These are phyloP conservation scores for Fraxinus platypoda DNA, from an alignment of 305 asterid species.

Conservation along the genomic window DNA sequence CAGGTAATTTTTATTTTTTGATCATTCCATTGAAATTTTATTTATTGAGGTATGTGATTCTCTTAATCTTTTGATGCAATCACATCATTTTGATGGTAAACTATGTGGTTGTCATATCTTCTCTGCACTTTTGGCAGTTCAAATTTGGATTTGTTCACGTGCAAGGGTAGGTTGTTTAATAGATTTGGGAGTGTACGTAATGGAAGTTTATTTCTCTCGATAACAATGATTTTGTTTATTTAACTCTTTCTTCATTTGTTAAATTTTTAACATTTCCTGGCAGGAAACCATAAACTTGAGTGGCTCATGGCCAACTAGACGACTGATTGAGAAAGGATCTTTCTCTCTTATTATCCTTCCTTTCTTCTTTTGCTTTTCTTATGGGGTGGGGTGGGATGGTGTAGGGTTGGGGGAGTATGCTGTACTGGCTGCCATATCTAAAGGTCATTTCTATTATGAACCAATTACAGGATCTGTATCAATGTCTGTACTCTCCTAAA, in stretches of 20 bases:
- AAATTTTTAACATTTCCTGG: background rate
- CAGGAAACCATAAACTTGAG: background rate
- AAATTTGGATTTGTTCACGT: background rate
- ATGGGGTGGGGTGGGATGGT: background rate
- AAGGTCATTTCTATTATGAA: background rate
- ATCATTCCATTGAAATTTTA: background rate
- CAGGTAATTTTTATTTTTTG: conserved; percentile 45
- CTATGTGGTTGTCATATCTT: background rate
- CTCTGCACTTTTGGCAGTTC: background rate
- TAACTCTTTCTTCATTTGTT: background rate
- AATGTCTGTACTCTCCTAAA: background rate
- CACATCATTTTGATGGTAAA: background rate
- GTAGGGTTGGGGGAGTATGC: background rate
- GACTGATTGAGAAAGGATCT: background rate
- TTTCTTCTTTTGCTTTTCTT: background rate
- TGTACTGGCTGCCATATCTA: background rate
- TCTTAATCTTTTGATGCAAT: background rate
- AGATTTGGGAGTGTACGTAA: background rate
- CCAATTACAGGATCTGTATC: background rate
- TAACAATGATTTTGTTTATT: background rate
- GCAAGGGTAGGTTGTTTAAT: background rate
- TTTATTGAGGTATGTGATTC: background rate
- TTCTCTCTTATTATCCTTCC: background rate
- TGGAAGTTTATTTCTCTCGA: background rate
- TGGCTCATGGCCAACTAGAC: background rate